A percentile compares a stretch with the other conserved stretches of the same genome.
Evolutionary conservation across 2,329 filamentous ascomycete species (phyloP).

Genomic region (Dothiorella sarmentorum): DNA sequence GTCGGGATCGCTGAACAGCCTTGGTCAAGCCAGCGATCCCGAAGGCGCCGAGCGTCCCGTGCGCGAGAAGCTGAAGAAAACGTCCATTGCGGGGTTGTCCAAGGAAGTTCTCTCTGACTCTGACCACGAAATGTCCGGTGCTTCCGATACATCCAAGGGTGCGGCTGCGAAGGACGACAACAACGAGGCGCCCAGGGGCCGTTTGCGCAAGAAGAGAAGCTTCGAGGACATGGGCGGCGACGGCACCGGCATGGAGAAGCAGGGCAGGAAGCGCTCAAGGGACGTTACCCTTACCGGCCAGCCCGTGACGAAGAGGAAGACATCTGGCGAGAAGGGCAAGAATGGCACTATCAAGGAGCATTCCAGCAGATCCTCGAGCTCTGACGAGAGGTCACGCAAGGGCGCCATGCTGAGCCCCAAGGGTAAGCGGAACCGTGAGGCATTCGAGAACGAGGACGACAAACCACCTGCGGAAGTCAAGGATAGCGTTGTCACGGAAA

Average conservation of each 20-base stretch:
- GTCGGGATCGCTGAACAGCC: constrained; percentile 23
- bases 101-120: not conserved
- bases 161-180: not conserved
- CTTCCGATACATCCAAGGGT: constrained; percentile 17
- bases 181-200: constrained; percentile 16
- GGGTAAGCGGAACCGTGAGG: constrained; percentile 46
- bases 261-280: constrained; percentile 47
- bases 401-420: constrained; percentile 42
- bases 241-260: constrained; percentile 37
- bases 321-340: constrained; percentile 29
- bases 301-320: constrained; percentile 27
- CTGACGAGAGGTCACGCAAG: constrained; percentile 16
- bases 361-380: constrained; percentile 22
- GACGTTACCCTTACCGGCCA: constrained; percentile 31
- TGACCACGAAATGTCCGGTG: constrained; percentile 25
- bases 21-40: constrained; percentile 39
- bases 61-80: constrained; percentile 59
- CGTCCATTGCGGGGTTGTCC: constrained; percentile 50
- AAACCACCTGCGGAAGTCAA: constrained; percentile 15
- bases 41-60: constrained; percentile 55
- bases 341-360: constrained; percentile 26
- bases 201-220: constrained; percentile 45
- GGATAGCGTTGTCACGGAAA: not conserved
- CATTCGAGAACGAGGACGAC: constrained; percentile 21
- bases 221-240: constrained; percentile 43